Conservation (phyloP, 192 early-diverging fungal genomes). For the Geosiphon pyriformis region DNA sequence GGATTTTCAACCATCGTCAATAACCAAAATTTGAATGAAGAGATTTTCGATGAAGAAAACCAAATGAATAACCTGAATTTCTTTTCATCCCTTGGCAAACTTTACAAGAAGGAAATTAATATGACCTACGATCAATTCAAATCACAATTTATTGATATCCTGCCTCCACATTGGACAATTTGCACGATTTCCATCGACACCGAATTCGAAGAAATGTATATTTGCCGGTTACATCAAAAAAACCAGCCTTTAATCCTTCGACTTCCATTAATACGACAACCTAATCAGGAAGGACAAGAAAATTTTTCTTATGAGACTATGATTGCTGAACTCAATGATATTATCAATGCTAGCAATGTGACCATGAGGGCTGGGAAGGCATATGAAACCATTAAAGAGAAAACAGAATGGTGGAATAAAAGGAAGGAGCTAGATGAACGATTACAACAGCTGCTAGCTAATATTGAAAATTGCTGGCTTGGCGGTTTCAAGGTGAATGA, state of each 20-base stretch:
- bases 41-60: not conserved
- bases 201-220: conserved; percentile 58
- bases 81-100: conserved; percentile 24
- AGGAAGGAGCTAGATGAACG: conserved; percentile 66
- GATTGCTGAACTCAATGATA: conserved; percentile 56
- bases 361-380: conserved; percentile 52
- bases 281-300: conserved; percentile 30
- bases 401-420: conserved; percentile 76
- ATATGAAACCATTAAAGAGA: conserved; percentile 54
- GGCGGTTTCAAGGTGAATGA: conserved; percentile 70
- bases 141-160: conserved; percentile 42
- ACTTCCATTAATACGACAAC: conserved; percentile 64
- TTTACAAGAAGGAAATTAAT: conserved; percentile 38
- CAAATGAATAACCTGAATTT: conserved; percentile 11
- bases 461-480: conserved; percentile 79
- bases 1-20: not conserved
- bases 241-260: conserved; percentile 56
- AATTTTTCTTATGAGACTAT: conserved; percentile 46
- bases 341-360: conserved; percentile 65
- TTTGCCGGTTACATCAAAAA: conserved; percentile 53
- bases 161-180: conserved; percentile 70
- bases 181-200: conserved; percentile 75
- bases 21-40: not conserved
- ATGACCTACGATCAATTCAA: conserved; percentile 40
- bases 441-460: conserved; percentile 53